phyloP scores from a whole-genome alignment of 2,329 filamentous ascomycete species.

The Pseudogymnoascus sp. region DNA sequence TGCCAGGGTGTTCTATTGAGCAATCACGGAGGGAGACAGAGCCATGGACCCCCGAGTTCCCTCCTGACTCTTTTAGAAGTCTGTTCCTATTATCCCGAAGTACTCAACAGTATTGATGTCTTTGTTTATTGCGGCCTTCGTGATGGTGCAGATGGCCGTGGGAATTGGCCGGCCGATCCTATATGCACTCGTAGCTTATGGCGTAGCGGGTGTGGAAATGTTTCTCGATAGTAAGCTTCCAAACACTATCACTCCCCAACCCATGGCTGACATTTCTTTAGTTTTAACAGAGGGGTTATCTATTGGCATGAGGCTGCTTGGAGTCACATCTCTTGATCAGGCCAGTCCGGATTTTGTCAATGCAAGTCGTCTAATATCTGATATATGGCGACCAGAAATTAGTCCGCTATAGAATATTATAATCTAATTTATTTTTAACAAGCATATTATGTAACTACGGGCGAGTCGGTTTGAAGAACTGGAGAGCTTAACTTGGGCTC shows the following conservation, averaged over 20 bases:
- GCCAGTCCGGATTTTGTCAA: conserved; percentile 75
- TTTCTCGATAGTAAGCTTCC: conserved; percentile 5
- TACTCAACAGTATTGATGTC: conserved; percentile 12
- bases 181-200: conserved; percentile 9
- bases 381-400: neutral
- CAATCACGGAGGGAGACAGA: conserved; percentile 49
- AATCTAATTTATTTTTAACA: neutral
- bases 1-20: conserved; percentile 47
- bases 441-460: neutral
- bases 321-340: conserved; percentile 36
- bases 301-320: conserved; percentile 38
- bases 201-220: conserved; percentile 8
- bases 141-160: conserved; percentile 12
- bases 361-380: conserved; percentile 21
- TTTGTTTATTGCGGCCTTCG: conserved; percentile 14
- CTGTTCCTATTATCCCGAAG: conserved; percentile 12
- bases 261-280: conserved; percentile 14
- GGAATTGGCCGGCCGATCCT: conserved; percentile 13
- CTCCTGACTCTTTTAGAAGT: conserved; percentile 10
- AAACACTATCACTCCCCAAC: neutral
- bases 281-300: conserved; percentile 35
- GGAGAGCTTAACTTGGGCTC: too few species aligned
- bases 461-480: too few species aligned
- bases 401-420: neutral
- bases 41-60: neutral